Percentiles rank a stretch among this genome's conserved stretches.
Conservation (phyloP, 225 moss, liverwort and hornwort species). For the Polytrichum commune region DNA sequence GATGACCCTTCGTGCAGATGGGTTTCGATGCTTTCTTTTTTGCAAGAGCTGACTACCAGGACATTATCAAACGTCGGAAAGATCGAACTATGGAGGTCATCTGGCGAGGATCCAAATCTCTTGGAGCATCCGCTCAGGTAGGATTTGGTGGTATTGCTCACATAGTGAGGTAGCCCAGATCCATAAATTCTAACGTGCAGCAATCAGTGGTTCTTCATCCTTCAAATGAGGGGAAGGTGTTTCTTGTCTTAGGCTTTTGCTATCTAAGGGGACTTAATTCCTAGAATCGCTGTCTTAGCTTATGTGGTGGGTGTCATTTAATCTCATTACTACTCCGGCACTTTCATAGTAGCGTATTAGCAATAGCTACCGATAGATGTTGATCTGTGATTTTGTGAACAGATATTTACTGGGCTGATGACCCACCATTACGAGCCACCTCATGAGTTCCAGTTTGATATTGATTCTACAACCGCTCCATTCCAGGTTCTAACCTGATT, state of each 20-base stretch:
- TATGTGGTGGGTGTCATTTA: too few species aligned
- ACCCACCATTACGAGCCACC: slow-evolving; percentile 83
- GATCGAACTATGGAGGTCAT: slow-evolving; percentile 90
- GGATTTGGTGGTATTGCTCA: neutral
- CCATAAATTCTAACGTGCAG: too few species aligned
- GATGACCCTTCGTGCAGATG: slow-evolving; percentile 41
- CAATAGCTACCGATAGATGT: neutral
- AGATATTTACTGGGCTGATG: slow-evolving; percentile 91
- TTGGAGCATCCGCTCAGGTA: slow-evolving; percentile 88
- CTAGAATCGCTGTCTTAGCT: too few species aligned
- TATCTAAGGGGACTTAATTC: too few species aligned
- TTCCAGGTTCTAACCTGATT: slow-evolving; percentile 44
- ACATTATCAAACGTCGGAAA: slow-evolving; percentile 68
- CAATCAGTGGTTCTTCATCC: too few species aligned
- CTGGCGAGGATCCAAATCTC: slow-evolving; percentile 87
- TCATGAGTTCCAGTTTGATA: slow-evolving; percentile 70
- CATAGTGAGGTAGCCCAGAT: too few species aligned
- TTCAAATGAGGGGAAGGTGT: too few species aligned
- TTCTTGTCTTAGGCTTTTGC: too few species aligned
- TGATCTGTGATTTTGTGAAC: slow-evolving; percentile 6
- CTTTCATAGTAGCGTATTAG: too few species aligned
- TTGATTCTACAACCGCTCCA: slow-evolving; percentile 46
- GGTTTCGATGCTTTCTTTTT: slow-evolving; percentile 95
- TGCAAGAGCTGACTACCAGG: slow-evolving; percentile 92
- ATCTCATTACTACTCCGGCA: too few species aligned